These are phyloP conservation scores for Phytophthora cryptogea DNA, from an alignment of 352 stramenopile genomes.

Conservation along the genomic window DNA sequence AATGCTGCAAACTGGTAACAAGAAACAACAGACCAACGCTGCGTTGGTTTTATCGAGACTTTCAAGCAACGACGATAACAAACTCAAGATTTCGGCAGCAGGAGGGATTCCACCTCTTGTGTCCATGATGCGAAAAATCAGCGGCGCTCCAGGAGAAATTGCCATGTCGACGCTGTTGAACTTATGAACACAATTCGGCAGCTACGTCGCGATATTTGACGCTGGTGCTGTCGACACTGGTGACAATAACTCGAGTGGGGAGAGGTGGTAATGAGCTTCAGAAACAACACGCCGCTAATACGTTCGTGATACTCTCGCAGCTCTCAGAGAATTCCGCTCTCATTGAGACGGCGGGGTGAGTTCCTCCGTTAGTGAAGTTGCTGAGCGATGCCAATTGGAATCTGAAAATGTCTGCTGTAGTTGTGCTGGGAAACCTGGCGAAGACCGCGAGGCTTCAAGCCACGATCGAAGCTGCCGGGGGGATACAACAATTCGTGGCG, in stretches of 20 bases:
- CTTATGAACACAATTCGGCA: constrained; percentile 8
- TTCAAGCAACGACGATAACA: constrained; percentile 2
- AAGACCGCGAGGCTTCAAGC: constrained; percentile 1
- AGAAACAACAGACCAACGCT: constrained; percentile 14
- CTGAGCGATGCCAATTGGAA: background rate
- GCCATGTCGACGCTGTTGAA: constrained; percentile 11
- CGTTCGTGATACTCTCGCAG: constrained; percentile 20
- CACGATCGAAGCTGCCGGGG: constrained; percentile 4
- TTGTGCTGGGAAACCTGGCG: constrained; percentile 3
- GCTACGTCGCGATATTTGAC: constrained; percentile 5
- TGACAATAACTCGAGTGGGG: constrained; percentile 17
- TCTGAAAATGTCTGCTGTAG: constrained; percentile 8
- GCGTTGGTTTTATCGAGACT: constrained; percentile 16
- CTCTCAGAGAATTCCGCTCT: constrained; percentile 2
- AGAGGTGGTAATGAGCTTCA: background rate
- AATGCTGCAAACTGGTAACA: constrained; percentile 2
- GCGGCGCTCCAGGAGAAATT: constrained; percentile 8
- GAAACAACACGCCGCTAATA: constrained; percentile 11
- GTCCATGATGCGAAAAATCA: constrained; percentile 7
- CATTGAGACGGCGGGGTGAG: constrained; percentile 10
- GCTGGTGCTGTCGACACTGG: constrained; percentile 3
- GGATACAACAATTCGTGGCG: constrained; percentile 6
- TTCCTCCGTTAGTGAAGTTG: constrained; percentile 6
- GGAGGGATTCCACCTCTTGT: constrained; percentile 13
- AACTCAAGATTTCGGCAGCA: constrained; percentile 1